Evolutionary conservation across 2,329 filamentous ascomycete species (phyloP).

Genomic region (Leptographium wingfieldii): DNA sequence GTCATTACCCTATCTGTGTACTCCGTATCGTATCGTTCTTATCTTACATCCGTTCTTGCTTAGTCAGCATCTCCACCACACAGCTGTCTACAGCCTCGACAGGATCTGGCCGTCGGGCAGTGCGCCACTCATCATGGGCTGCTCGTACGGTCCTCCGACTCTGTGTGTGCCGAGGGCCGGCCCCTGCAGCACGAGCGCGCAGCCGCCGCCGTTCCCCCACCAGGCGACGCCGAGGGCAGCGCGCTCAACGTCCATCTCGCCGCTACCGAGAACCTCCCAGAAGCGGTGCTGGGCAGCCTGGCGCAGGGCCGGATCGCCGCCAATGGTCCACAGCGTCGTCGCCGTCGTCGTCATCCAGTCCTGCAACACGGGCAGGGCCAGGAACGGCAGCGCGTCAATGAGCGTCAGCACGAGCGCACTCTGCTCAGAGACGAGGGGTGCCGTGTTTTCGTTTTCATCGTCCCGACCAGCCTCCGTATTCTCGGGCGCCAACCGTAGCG

Average conservation of each 20-base stretch:
- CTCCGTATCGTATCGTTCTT: not conserved
- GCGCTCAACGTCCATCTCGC: conserved; percentile 81
- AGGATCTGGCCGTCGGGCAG: conserved; percentile 17
- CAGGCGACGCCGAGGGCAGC: conserved; percentile 68
- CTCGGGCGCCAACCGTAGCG: conserved; percentile 15
- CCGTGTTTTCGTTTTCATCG: conserved; percentile 15
- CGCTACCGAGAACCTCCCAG: conserved; percentile 66
- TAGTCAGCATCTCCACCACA: too few relatives aligned
- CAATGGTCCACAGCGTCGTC: conserved; percentile 50
- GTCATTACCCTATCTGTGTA: not conserved
- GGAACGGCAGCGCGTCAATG: conserved; percentile 64
- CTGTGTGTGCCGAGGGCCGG: conserved; percentile 4
- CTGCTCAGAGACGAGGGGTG: conserved; percentile 55
- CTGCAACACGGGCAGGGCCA: conserved; percentile 57
- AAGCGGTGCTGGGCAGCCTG: conserved; percentile 57
- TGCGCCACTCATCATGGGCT: conserved; percentile 43
- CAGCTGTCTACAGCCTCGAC: conserved; percentile 20
- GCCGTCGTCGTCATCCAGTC: conserved; percentile 71
- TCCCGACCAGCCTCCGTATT: not conserved
- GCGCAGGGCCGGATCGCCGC: conserved; percentile 45
- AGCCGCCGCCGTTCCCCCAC: conserved; percentile 59
- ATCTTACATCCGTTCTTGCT: too few relatives aligned
- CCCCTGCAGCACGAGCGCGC: conserved; percentile 30
- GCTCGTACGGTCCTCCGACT: conserved; percentile 5
- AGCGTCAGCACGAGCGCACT: conserved; percentile 64